Evolutionary conservation across 768 basidiomycete genomes (phyloP).

Genomic region (Dictyophora rubrovolvata): DNA sequence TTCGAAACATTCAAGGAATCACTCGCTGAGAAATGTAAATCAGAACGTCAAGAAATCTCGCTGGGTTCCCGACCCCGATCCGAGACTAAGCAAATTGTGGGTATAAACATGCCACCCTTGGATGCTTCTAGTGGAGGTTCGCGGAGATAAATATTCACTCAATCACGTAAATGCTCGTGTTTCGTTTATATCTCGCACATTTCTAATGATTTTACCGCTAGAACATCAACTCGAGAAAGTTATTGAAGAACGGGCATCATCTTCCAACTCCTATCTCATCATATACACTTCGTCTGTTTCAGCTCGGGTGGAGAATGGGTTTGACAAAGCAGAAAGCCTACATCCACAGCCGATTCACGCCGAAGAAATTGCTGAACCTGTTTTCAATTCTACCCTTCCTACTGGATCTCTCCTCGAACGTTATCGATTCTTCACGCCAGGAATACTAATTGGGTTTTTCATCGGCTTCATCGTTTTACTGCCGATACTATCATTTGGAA

Average conservation of each 20-base stretch:
- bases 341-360: slow-evolving; percentile 26
- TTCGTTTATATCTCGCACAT: background rate
- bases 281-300: slow-evolving; percentile 48
- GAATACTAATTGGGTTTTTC: slow-evolving; percentile 55
- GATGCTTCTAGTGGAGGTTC: slow-evolving; percentile 22
- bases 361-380: slow-evolving; percentile 16
- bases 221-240: slow-evolving; percentile 37
- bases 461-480: slow-evolving; percentile 57
- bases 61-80: slow-evolving; percentile 23
- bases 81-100: slow-evolving; percentile 45
- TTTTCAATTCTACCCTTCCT: slow-evolving; percentile 28
- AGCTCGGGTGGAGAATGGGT: slow-evolving; percentile 24
- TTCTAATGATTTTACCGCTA: slow-evolving; percentile 14
- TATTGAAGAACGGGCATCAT: slow-evolving; percentile 36
- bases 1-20: slow-evolving; percentile 29
- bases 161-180: background rate
- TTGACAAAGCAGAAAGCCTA: background rate
- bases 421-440: slow-evolving; percentile 73
- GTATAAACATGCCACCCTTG: slow-evolving; percentile 42
- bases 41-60: slow-evolving; percentile 27
- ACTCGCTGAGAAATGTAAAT: slow-evolving; percentile 44
- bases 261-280: slow-evolving; percentile 54
- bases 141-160: background rate
- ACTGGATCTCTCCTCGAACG: slow-evolving; percentile 55
- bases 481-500: slow-evolving; percentile 53